Evolutionary conservation across 2,329 filamentous ascomycete species (phyloP).

Genomic region (Trichoderma lentiforme): DNA sequence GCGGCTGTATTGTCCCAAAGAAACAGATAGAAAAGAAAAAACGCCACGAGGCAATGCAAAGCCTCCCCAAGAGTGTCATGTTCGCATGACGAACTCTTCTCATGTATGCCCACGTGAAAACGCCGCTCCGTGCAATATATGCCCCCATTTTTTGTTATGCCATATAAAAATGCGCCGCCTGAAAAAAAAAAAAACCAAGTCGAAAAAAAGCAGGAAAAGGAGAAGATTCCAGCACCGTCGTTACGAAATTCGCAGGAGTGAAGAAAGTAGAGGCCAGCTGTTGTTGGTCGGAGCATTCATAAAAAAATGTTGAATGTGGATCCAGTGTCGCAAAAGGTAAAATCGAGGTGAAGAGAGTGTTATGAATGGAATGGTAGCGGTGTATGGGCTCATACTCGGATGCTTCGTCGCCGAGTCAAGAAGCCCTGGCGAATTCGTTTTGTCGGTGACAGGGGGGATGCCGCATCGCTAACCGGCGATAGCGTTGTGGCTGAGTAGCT

Average conservation of each 20-base stretch:
- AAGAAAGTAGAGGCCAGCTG: slow-evolving; percentile 12
- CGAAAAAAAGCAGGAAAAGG: not conserved
- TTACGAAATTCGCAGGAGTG: not conserved
- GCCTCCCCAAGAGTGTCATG: slow-evolving; percentile 7
- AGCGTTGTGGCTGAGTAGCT: slow-evolving; percentile 22
- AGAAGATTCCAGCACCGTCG: slow-evolving; percentile 5
- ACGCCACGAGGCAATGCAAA: slow-evolving; percentile 11
- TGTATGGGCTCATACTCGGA: slow-evolving; percentile 31
- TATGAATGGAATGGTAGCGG: not conserved
- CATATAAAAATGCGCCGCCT: slow-evolving; percentile 9
- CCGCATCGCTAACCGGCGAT: slow-evolving; percentile 24
- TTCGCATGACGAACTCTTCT: slow-evolving; percentile 9
- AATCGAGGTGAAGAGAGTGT: not conserved
- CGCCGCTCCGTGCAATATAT: slow-evolving; percentile 10
- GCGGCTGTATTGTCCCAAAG: not conserved
- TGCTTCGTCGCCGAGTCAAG: slow-evolving; percentile 39
- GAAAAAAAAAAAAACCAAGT: slow-evolving; percentile 11
- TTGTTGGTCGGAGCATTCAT: slow-evolving; percentile 5
- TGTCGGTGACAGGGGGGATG: slow-evolving; percentile 27
- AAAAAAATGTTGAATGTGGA: slow-evolving; percentile 11
- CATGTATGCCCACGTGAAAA: slow-evolving; percentile 15
- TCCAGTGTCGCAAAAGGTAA: not conserved
- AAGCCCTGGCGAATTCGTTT: slow-evolving; percentile 36
- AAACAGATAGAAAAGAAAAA: not conserved
- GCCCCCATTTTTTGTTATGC: slow-evolving; percentile 12